A percentile compares a stretch with the other conserved stretches of the same genome.
Conservation (phyloP, 164 flowering plant species). For the Liriodendron chinense region DNA sequence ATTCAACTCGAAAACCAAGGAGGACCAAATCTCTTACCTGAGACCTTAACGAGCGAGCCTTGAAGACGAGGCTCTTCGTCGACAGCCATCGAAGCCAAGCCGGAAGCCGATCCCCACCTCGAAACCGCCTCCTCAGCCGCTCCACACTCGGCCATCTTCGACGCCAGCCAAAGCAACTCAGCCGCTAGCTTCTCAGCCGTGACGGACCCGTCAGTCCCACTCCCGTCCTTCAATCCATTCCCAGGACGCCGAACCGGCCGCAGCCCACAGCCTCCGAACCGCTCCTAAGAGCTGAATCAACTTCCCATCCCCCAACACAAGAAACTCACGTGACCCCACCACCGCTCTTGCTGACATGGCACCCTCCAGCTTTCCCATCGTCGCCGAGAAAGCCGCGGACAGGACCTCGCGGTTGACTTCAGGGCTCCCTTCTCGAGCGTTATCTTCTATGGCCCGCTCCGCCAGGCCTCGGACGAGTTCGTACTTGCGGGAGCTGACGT, state of each 20-base stretch:
- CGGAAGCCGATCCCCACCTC: conserved; percentile 64
- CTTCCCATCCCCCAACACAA: neutral
- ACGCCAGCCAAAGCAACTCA: conserved; percentile 77
- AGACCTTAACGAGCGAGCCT: conserved; percentile 48
- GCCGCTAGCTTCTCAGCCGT: conserved; percentile 78
- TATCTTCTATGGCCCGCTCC: conserved; percentile 69
- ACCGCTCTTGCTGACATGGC: conserved; percentile 23
- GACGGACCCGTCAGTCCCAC: conserved; percentile 3
- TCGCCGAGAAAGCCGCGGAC: conserved; percentile 53
- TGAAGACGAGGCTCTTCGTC: conserved; percentile 69
- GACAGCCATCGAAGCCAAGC: conserved; percentile 57
- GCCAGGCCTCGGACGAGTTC: conserved; percentile 64
- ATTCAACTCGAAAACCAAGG: neutral
- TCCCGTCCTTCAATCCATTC: conserved; percentile 18
- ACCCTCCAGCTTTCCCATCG: conserved; percentile 48
- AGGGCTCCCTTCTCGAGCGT: conserved; percentile 34
- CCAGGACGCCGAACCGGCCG: conserved; percentile 26
- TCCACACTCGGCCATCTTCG: conserved; percentile 62
- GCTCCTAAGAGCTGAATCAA: neutral
- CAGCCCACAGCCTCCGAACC: conserved; percentile 5
- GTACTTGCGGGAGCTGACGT: conserved; percentile 76
- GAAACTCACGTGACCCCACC: neutral
- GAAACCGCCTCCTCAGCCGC: conserved; percentile 50
- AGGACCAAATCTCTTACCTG: conserved; percentile 37
- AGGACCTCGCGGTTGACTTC: conserved; percentile 59